Conservation (phyloP, 495 filamentous ascomycete species). For the Penicillium psychrofluorescens region DNA sequence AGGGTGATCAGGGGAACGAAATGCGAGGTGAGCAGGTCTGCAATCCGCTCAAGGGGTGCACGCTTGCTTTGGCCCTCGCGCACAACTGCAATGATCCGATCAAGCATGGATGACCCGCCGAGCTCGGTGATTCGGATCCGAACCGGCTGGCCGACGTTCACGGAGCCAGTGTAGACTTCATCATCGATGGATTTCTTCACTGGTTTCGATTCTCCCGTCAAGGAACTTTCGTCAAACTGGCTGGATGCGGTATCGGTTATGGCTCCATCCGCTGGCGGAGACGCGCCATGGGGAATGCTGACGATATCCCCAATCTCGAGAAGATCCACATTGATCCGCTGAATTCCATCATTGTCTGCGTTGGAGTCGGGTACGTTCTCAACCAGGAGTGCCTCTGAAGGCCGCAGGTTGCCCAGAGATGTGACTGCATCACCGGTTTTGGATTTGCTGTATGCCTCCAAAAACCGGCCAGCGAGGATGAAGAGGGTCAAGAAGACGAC, state of each 20-base stretch:
- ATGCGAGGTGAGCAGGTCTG: conserved; percentile 76
- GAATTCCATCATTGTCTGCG: conserved; percentile 15
- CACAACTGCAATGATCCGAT: conserved; percentile 83
- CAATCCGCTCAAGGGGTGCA: conserved; percentile 80
- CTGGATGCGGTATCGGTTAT: conserved; percentile 53
- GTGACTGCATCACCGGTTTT: conserved; percentile 85
- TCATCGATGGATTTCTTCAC: conserved; percentile 67
- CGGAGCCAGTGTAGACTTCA: conserved; percentile 73
- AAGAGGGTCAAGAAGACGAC: conserved; percentile 93
- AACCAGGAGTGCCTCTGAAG: conserved; percentile 69
- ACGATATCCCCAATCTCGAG: conserved; percentile 81
- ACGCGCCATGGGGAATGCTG: conserved; percentile 67
- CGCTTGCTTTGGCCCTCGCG: conserved; percentile 84
- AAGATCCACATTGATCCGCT: conserved; percentile 57
- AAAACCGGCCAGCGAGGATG: conserved; percentile 68
- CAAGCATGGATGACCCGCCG: conserved; percentile 78
- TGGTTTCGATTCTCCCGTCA: conserved; percentile 81
- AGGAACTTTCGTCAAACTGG: conserved; percentile 80
- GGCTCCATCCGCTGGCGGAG: conserved; percentile 78
- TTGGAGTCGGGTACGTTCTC: conserved; percentile 10
- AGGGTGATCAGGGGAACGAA: conserved; percentile 84
- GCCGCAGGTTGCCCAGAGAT: conserved; percentile 69
- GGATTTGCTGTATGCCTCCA: conserved; percentile 91
- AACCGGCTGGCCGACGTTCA: conserved; percentile 72
- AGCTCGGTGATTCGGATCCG: conserved; percentile 61